These are phyloP conservation scores for Cyberlindnera suaveolens DNA, from an alignment of 805 yeast species.

Conservation along the genomic window DNA sequence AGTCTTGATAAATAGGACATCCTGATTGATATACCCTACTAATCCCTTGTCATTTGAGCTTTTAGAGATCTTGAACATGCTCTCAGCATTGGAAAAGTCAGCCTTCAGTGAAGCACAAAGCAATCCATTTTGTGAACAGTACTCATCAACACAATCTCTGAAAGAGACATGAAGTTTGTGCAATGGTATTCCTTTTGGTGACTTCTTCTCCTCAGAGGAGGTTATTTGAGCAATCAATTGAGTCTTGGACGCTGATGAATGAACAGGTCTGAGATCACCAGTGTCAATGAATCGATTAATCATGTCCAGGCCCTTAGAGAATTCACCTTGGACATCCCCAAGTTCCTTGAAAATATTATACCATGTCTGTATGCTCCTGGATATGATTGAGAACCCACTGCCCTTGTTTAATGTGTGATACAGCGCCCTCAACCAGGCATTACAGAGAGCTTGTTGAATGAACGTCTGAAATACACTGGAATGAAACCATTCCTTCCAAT, in stretches of 20 bases:
- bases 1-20: conserved; percentile 50
- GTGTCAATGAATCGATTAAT: conserved; percentile 25
- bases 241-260: conserved; percentile 1
- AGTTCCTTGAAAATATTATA: conserved; percentile 12
- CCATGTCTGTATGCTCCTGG: conserved; percentile 29
- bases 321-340: conserved; percentile 15
- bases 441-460: conserved; percentile 31
- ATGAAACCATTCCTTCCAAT: conserved; percentile 22
- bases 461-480: conserved; percentile 17
- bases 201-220: conserved; percentile 2
- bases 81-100: conserved; percentile 32
- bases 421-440: conserved; percentile 19
- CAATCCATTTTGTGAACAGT: conserved; percentile 46
- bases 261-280: conserved; percentile 6
- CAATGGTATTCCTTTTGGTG: conserved; percentile 35
- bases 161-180: conserved; percentile 42
- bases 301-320: conserved; percentile 24
- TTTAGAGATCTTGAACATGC: conserved; percentile 36
- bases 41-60: conserved; percentile 29
- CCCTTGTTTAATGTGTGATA: conserved; percentile 4
- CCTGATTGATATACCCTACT: conserved; percentile 50
- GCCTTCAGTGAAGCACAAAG: conserved; percentile 14
- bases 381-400: conserved; percentile 4
- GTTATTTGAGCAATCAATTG: not conserved
- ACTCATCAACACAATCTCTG: conserved; percentile 59